Evolutionary conservation across 768 basidiomycete genomes (phyloP).

Genomic region (Panaeolus cyanescens): DNA sequence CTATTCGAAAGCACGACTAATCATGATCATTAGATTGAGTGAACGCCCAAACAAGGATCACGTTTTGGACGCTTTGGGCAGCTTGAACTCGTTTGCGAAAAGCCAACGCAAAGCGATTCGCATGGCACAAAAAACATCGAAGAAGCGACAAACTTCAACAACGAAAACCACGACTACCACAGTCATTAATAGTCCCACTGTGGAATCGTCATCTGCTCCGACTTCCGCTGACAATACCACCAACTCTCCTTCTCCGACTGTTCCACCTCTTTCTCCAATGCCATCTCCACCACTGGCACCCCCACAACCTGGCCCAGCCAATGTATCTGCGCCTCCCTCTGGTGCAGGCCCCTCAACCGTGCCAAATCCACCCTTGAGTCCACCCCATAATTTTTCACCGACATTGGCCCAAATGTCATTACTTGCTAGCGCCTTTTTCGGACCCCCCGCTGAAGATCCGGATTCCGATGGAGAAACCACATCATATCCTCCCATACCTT

Average conservation of each 20-base stretch:
- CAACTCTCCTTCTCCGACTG: neutral
- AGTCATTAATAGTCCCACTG: neutral
- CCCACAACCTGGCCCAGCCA: too few species aligned
- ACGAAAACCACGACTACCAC: conserved; percentile 8
- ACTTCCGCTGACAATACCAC: neutral
- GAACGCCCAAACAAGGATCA: conserved; percentile 57
- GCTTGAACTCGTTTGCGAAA: conserved; percentile 50
- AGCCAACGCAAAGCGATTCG: conserved; percentile 45
- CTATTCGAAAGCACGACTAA: neutral
- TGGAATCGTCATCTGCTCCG: neutral
- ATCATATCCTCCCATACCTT: neutral
- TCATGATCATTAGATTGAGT: conserved; percentile 43
- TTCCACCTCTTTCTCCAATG: neutral
- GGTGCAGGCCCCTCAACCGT: neutral
- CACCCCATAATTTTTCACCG: neutral
- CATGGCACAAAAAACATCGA: conserved; percentile 19
- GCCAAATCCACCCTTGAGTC: neutral
- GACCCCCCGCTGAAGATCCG: neutral
- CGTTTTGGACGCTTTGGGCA: conserved; percentile 52
- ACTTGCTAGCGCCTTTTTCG: neutral
- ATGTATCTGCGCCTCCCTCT: too few species aligned
- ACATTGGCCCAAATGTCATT: neutral
- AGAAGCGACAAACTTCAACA: conserved; percentile 16
- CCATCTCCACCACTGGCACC: neutral
- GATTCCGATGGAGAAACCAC: neutral